Conservation (phyloP, 2,329 filamentous ascomycete species). For the Chaetothyriales sp. region DNA sequence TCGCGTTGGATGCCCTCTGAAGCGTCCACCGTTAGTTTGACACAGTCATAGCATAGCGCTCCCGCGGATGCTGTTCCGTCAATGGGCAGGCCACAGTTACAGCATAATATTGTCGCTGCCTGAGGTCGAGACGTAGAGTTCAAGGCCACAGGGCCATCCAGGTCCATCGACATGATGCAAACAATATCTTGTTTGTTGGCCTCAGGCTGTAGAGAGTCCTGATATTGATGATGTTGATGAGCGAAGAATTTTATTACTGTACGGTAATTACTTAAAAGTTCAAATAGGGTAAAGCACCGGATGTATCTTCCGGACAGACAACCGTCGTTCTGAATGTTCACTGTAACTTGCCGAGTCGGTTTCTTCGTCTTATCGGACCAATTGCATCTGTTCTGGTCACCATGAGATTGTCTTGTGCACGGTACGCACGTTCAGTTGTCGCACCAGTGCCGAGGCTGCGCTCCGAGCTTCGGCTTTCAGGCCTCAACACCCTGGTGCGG, state of each 20-base stretch:
- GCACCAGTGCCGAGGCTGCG: background rate
- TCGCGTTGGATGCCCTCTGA: constrained; percentile 83
- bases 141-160: constrained; percentile 39
- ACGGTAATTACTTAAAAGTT: too few species aligned
- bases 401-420: constrained; percentile 16
- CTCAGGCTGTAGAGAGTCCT: background rate
- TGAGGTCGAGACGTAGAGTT: constrained; percentile 12
- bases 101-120: constrained; percentile 68
- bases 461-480: background rate
- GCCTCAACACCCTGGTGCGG: background rate
- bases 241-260: too few species aligned
- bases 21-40: constrained; percentile 88
- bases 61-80: constrained; percentile 76
- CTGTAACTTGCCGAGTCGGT: background rate
- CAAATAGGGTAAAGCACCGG: background rate
- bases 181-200: background rate
- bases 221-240: background rate
- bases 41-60: constrained; percentile 87
- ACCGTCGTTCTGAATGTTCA: background rate
- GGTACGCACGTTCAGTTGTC: constrained; percentile 13
- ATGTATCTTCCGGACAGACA: background rate
- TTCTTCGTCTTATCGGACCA: background rate
- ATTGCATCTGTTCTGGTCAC: constrained; percentile 2
- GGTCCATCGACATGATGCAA: constrained; percentile 41
- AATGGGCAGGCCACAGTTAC: constrained; percentile 91